phyloP scores from a whole-genome alignment of 345 rosid genomes.

The Garcia nutans region DNA sequence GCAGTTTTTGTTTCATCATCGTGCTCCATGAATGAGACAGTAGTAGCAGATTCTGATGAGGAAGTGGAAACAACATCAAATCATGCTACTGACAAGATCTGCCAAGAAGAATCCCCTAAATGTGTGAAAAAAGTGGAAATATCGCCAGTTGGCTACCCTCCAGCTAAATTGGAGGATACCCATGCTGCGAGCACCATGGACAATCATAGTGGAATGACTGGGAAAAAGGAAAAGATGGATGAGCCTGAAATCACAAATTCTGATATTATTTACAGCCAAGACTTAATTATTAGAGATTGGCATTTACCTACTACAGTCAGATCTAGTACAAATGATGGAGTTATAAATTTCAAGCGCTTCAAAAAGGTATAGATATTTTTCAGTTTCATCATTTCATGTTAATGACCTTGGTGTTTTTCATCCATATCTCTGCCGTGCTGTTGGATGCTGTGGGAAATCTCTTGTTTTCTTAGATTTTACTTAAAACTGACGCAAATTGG shows the following conservation, averaged over 20 bases:
- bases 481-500: no score
- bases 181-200: slow-evolving; percentile 19
- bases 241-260: slow-evolving; percentile 55
- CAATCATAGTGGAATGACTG: slow-evolving; percentile 28
- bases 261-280: slow-evolving; percentile 71
- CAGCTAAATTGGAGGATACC: slow-evolving; percentile 18
- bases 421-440: background rate
- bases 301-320: slow-evolving; percentile 25
- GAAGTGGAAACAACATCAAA: slow-evolving; percentile 56
- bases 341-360: slow-evolving; percentile 71
- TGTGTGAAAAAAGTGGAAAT: slow-evolving; percentile 26
- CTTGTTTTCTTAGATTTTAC: no score
- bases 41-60: slow-evolving; percentile 86
- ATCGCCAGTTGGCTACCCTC: slow-evolving; percentile 9
- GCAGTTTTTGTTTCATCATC: slow-evolving; percentile 82
- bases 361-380: slow-evolving; percentile 59
- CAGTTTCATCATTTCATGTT: background rate
- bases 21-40: slow-evolving; percentile 93
- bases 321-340: slow-evolving; percentile 33
- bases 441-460: no score
- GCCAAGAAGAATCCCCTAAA: background rate
- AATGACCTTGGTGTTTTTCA: background rate
- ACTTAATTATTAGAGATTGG: slow-evolving; percentile 51
- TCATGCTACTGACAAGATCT: slow-evolving; percentile 28
- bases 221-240: slow-evolving; percentile 39